Evolutionary conservation across 139 green algal genomes (phyloP), one percentile per base, ranked within the genome.

Genomic region (Cymbomonas tetramitiformis): DNA sequence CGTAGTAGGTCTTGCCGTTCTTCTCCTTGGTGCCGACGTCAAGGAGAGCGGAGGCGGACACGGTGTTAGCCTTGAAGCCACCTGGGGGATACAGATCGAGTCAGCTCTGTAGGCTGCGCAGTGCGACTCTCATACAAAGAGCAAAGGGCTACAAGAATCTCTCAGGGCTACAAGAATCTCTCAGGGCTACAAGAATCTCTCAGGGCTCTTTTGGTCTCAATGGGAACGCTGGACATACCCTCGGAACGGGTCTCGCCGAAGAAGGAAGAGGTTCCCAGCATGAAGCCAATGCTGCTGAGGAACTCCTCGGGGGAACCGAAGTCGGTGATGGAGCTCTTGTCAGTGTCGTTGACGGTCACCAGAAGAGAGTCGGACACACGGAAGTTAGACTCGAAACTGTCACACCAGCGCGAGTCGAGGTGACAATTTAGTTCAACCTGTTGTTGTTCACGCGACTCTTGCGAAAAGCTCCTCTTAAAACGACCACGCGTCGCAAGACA

Each of bases 1-100:
- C 88, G 86, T 97, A 98, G 84, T 95, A 97, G 39, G 75, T 80
- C 79, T 90, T 93, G 72, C 91, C 91, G 70, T 93, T 91, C 67
- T 88, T 89, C 69, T 94, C 82, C 24, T 69, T 86, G n/a, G 61
- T 67, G 33, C 74, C 66, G 32, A 85, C 69, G 52, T 87, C 84
- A 54, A 98, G 71, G 36, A 98, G 64, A 30, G 73, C 79, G 33
- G 83, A 87, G 30, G 70, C 74, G 2, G 82, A 78, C 34, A 94
- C 83, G 30, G 78, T 78, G 82, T 86, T 81, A 34, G 73, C 46
- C 2, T 68, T 78, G 71, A 98, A 98, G 55, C 91, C 91, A 61
- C 91, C n/a, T n/a, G n/a, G n/a, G n/a, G n/a, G n/a, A n/a, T n/a
- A n/a, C n/a, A n/a, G n/a, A n/a, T n/a, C n/a, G n/a, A n/a, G n/a